Evolutionary conservation across 441 rosid species (phyloP).

Genomic region (Pelargonium myrrhifolium): DNA sequence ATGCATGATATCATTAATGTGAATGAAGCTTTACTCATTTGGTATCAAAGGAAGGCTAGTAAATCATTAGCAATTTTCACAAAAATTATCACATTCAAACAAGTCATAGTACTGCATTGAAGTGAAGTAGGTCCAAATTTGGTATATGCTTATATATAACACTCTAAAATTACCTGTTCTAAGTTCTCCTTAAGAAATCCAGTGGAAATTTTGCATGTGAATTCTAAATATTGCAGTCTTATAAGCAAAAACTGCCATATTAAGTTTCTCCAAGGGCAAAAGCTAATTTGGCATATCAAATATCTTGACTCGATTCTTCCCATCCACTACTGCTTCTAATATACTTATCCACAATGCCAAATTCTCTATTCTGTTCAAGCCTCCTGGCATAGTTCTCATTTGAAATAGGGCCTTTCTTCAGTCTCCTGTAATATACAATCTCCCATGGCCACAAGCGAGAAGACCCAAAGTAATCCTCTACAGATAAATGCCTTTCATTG

Average conservation of each 20-base stretch:
- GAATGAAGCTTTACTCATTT: not conserved
- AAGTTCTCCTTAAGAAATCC: slow-evolving; percentile 19
- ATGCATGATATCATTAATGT: not conserved
- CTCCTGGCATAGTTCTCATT: slow-evolving; percentile 38
- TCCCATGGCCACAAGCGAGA: slow-evolving; percentile 55
- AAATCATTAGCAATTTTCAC: not conserved
- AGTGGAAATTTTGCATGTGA: slow-evolving; percentile 9
- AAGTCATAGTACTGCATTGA: slow-evolving; percentile 10
- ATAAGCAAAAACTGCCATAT: slow-evolving; percentile 6
- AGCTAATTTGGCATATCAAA: slow-evolving; percentile 12
- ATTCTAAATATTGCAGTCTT: slow-evolving; percentile 14
- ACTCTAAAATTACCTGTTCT: slow-evolving; percentile 26
- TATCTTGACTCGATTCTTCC: slow-evolving; percentile 27
- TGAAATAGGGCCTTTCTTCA: slow-evolving; percentile 44
- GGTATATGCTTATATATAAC: slow-evolving; percentile 6
- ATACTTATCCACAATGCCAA: slow-evolving; percentile 38
- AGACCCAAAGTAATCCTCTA: slow-evolving; percentile 40
- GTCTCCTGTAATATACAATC: slow-evolving; percentile 38
- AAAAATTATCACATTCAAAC: slow-evolving; percentile 4
- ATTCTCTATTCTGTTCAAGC: slow-evolving; percentile 39
- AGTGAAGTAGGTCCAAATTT: slow-evolving; percentile 10
- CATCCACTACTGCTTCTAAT: slow-evolving; percentile 46
- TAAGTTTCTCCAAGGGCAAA: slow-evolving; percentile 7
- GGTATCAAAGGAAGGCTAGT: slow-evolving; percentile 1
- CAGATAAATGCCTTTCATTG: slow-evolving; percentile 24